Percentiles rank a stretch among this genome's conserved stretches.
Conservation (phyloP, 352 stramenopile genomes). For the Aphanomyces stellatus region DNA sequence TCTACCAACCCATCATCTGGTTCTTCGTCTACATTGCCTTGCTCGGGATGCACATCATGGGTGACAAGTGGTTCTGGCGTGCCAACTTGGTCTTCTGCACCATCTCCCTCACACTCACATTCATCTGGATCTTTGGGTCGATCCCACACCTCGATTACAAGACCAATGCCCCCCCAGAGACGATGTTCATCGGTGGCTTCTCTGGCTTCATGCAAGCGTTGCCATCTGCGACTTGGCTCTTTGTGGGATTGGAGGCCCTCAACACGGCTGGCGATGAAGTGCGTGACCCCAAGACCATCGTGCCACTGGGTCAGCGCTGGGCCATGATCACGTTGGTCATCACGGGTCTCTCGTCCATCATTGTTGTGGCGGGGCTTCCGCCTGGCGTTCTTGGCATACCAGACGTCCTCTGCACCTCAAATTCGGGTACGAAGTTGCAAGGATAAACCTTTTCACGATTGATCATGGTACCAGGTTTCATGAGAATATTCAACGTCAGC, state of each 20-base stretch:
- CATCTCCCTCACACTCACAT: constrained; percentile 15
- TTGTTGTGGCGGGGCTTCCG: constrained; percentile 28
- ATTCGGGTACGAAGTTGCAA: too few species aligned
- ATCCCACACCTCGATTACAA: constrained; percentile 22
- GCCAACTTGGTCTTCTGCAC: constrained; percentile 21
- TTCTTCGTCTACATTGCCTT: constrained; percentile 23
- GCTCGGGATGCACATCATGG: constrained; percentile 24
- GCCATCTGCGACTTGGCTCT: background rate
- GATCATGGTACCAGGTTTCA: constrained; percentile 19
- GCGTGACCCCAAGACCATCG: constrained; percentile 10
- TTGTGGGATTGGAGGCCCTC: background rate
- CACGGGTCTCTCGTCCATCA: constrained; percentile 27
- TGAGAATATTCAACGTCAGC: constrained; percentile 23
- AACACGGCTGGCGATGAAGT: constrained; percentile 16
- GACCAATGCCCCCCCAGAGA: constrained; percentile 9
- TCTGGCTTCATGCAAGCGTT: background rate
- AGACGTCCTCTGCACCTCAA: background rate
- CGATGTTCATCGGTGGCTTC: constrained; percentile 14
- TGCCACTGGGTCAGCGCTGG: constrained; percentile 20
- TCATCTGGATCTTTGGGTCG: constrained; percentile 25
- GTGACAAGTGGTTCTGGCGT: constrained; percentile 26
- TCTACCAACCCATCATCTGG: constrained; percentile 21
- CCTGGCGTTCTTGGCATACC: background rate
- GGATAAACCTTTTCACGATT: background rate
- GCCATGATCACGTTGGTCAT: constrained; percentile 28